These are phyloP conservation scores for Chrysoporthe cubensis DNA, from an alignment of 2,329 filamentous ascomycete genomes.

Conservation along the genomic window DNA sequence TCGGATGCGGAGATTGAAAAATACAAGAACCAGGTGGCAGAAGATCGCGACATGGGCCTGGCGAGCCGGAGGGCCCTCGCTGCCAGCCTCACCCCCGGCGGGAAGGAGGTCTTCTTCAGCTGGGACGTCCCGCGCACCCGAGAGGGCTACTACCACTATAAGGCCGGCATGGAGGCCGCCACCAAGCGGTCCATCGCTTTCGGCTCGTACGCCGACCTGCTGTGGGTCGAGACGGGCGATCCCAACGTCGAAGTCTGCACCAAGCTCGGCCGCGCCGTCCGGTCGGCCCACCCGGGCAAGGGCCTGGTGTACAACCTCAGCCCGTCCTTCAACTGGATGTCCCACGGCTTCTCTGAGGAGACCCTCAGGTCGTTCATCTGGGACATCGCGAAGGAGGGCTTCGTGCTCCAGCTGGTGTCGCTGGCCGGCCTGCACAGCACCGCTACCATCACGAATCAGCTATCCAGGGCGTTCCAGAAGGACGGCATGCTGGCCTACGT, in stretches of 20 bases:
- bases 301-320: slow-evolving; percentile 95
- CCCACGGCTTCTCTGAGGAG: slow-evolving; percentile 83
- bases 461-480: slow-evolving; percentile 80
- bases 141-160: slow-evolving; percentile 93
- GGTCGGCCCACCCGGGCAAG: slow-evolving; percentile 72
- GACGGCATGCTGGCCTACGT: slow-evolving; percentile 98
- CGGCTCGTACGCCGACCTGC: slow-evolving; percentile 87
- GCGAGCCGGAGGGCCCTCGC: slow-evolving; percentile 76
- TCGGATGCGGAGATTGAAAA: slow-evolving; percentile 65
- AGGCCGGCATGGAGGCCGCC: slow-evolving; percentile 79
- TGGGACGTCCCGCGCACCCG: slow-evolving; percentile 93
- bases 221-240: slow-evolving; percentile 96
- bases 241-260: slow-evolving; percentile 79
- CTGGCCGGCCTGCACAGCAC: slow-evolving; percentile 69
- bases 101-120: slow-evolving; percentile 68
- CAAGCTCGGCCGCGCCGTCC: slow-evolving; percentile 77
- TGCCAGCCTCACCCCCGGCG: slow-evolving; percentile 64
- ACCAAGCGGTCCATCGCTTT: slow-evolving; percentile 94
- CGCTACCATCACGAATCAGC: slow-evolving; percentile 69
- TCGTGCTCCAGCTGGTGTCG: slow-evolving; percentile 69
- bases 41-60: slow-evolving; percentile 76
- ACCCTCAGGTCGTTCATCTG: slow-evolving; percentile 91
- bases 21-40: slow-evolving; percentile 66
- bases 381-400: slow-evolving; percentile 91
- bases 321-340: slow-evolving; percentile 98